Base-by-base conservation (phyloP, 2,329 filamentous ascomycete species). In the Helicocarpus griseus region DNA sequence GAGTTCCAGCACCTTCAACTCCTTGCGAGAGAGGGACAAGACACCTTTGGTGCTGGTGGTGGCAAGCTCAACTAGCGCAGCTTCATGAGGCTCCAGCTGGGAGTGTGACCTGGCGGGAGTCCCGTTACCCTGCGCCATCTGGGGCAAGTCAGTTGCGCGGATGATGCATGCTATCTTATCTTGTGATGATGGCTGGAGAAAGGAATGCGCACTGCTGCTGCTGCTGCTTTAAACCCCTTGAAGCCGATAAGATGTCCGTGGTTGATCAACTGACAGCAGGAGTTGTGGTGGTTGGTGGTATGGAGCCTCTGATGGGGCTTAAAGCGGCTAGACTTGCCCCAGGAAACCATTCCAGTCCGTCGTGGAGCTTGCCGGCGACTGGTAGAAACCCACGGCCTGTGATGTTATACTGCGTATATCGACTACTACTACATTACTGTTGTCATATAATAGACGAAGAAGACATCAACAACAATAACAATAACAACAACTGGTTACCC, bases 1-100 rank as follows among this genome's bases (percentile, higher is more conserved):
- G 46, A 90, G 76, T 38, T 81, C 76, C 33, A 93, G 73, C 26
- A 85, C 77, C 56, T 76, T 76, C 60, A 77, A 72, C 68, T 94
- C 88, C 54, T 79, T 75, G 33, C 80, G 75, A 1, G 83, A 86
- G 40, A 91, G 73, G 6, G 77, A 73, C 35, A 82, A 73, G 53
- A 69, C 67, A 66, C 77, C 72, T 53, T 58, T 68, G 50, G 69
- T 61, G 39, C 67, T 66, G 57, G 75, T 69, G 57, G 70, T 64
- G 44, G 56, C 66, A 50, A 76, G 62, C 53, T 71, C 65, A 48
- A 69, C 55, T 49, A 72, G 62, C 38, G 61, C 62, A 43, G 60
- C 56, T 60, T 71, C 68, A 54, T 54, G 36, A 46, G 59, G 48
- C 49, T 63, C 61, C 53, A 69, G 60, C 56, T 65, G 62, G 61